Evolutionary conservation across 2,329 filamentous ascomycete species (phyloP).

Genomic region (Penicillium aurantiogriseum): DNA sequence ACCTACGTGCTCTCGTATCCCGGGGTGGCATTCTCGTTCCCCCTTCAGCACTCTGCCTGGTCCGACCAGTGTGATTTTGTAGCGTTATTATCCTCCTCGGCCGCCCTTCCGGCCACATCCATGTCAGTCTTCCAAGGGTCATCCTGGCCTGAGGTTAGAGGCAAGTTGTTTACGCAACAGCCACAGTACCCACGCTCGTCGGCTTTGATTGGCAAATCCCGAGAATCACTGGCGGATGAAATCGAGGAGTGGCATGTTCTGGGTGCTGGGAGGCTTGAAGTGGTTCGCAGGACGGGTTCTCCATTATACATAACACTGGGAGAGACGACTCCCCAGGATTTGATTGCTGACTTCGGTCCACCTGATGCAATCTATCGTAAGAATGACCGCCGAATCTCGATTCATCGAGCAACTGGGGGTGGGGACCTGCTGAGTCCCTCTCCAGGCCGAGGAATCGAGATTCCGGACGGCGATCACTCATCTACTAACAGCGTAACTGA

Average conservation of each 20-base stretch:
- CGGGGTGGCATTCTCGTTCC: slow-evolving; percentile 89
- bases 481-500: slow-evolving; percentile 70
- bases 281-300: slow-evolving; percentile 67
- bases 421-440: slow-evolving; percentile 38
- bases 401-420: slow-evolving; percentile 56
- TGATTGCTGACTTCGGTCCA: slow-evolving; percentile 85
- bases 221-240: slow-evolving; percentile 83
- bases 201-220: slow-evolving; percentile 65
- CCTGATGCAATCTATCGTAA: slow-evolving; percentile 94
- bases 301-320: slow-evolving; percentile 73
- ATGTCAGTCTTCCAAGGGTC: slow-evolving; percentile 90
- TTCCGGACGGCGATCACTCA: slow-evolving; percentile 71
- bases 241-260: slow-evolving; percentile 76
- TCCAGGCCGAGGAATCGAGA: slow-evolving; percentile 38
- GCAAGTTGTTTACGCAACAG: slow-evolving; percentile 70
- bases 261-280: slow-evolving; percentile 74
- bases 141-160: slow-evolving; percentile 83
- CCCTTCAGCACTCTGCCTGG: slow-evolving; percentile 71
- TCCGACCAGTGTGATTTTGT: slow-evolving; percentile 76
- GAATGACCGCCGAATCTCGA: slow-evolving; percentile 82
- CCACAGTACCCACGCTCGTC: slow-evolving; percentile 73
- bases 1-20: slow-evolving; percentile 92
- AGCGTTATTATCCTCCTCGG: slow-evolving; percentile 74
- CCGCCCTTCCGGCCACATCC: slow-evolving; percentile 71
- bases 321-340: slow-evolving; percentile 85